phyloP scores from a whole-genome alignment of 306 rosid genomes.

The Quercus robur region DNA sequence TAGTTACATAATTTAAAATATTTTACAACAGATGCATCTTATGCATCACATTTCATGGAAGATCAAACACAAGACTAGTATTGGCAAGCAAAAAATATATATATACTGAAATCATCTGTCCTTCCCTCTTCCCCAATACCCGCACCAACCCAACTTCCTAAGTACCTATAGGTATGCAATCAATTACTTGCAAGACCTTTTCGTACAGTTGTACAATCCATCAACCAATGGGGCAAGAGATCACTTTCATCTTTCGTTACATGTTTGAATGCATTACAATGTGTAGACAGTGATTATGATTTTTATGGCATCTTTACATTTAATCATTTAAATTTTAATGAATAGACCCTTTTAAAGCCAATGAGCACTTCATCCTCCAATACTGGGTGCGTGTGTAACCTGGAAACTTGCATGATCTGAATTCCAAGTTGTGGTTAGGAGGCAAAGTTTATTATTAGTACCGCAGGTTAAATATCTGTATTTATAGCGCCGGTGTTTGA shows the following conservation, averaged over 20 bases:
- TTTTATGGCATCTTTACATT: too few relatives aligned
- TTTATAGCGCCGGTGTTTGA: neutral
- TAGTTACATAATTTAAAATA: neutral
- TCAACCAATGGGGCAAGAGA: neutral
- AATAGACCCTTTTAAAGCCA: too few relatives aligned
- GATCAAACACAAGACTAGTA: neutral
- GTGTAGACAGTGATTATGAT: too few relatives aligned
- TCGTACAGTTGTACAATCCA: neutral
- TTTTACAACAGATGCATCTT: neutral
- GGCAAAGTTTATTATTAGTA: too few relatives aligned
- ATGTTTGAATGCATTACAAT: too few relatives aligned
- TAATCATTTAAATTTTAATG: too few relatives aligned
- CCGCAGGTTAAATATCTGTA: neutral
- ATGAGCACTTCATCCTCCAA: too few relatives aligned
- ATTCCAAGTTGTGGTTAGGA: too few relatives aligned
- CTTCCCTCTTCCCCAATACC: neutral
- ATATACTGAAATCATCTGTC: too few relatives aligned
- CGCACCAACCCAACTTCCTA: neutral
- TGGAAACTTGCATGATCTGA: too few relatives aligned
- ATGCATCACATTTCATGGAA: neutral
- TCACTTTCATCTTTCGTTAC: too few relatives aligned
- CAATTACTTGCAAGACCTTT: neutral
- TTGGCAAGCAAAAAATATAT: neutral
- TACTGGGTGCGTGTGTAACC: too few relatives aligned
- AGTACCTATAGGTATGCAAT: neutral